phyloP scores from a whole-genome alignment of 768 basidiomycete genomes.

The Mycena leptocephala region DNA sequence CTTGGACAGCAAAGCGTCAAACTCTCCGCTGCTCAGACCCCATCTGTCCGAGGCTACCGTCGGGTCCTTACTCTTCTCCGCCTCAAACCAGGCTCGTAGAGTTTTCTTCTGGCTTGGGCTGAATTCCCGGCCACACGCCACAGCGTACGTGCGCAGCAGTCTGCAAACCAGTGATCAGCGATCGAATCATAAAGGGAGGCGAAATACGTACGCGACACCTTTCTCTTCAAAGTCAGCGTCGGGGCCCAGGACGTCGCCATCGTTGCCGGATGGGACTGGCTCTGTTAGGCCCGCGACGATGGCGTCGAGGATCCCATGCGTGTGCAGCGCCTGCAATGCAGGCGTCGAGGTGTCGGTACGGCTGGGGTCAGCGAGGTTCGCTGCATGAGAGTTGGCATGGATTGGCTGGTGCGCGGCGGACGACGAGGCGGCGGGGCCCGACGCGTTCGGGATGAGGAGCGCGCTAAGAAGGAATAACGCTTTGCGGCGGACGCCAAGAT shows the following conservation, averaged over 20 bases:
- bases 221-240: slow-evolving; percentile 82
- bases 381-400: slow-evolving; percentile 84
- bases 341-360: slow-evolving; percentile 66
- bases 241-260: slow-evolving; percentile 72
- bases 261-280: slow-evolving; percentile 76
- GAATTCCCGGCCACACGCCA: slow-evolving; percentile 56
- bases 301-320: slow-evolving; percentile 62
- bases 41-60: slow-evolving; percentile 18
- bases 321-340: slow-evolving; percentile 65
- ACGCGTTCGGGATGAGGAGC: slow-evolving; percentile 70
- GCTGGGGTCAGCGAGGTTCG: slow-evolving; percentile 70
- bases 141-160: slow-evolving; percentile 68
- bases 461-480: slow-evolving; percentile 82
- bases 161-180: slow-evolving; percentile 47
- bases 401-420: slow-evolving; percentile 51
- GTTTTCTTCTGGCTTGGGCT: slow-evolving; percentile 46
- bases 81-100: slow-evolving; percentile 46
- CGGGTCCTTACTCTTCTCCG: slow-evolving; percentile 24
- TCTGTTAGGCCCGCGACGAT: slow-evolving; percentile 68
- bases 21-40: slow-evolving; percentile 31
- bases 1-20: slow-evolving; percentile 19
- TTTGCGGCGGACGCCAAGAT: slow-evolving; percentile 85
- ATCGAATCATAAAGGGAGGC: neutral
- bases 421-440: slow-evolving; percentile 39
- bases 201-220: slow-evolving; percentile 61